phyloP scores from a whole-genome alignment of 495 filamentous ascomycete species.

The Baudoinia panamericana region DNA sequence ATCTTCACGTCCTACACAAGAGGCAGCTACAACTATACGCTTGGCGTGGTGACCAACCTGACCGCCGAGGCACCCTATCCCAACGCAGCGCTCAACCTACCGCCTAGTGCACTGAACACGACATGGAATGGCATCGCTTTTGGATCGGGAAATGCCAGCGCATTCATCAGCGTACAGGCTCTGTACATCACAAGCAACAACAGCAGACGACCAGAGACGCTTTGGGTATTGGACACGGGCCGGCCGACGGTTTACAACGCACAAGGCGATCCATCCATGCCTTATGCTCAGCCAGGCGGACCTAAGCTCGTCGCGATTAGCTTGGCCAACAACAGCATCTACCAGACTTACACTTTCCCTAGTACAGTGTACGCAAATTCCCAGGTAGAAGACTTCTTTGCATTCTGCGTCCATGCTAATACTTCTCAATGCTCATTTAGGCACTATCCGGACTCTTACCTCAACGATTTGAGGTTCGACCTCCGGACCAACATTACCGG shows the following conservation, averaged over 20 bases:
- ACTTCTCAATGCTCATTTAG: too few species aligned
- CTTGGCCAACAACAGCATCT: slow-evolving; percentile 28
- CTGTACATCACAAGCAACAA: slow-evolving; percentile 26
- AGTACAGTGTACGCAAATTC: too few species aligned
- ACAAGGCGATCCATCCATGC: slow-evolving; percentile 26
- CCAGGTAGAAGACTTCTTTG: too few species aligned
- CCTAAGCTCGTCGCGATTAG: slow-evolving; percentile 32
- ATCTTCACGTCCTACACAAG: slow-evolving; percentile 33
- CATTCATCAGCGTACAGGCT: slow-evolving; percentile 33
- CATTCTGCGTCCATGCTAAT: too few species aligned
- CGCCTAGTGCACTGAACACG: slow-evolving; percentile 24
- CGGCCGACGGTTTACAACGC: slow-evolving; percentile 31
- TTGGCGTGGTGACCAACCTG: slow-evolving; percentile 28
- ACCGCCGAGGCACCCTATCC: slow-evolving; percentile 31
- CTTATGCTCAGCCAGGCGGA: slow-evolving; percentile 31
- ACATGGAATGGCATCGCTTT: slow-evolving; percentile 25
- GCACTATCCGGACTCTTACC: slow-evolving; percentile 31
- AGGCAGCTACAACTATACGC: slow-evolving; percentile 26
- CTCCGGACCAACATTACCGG: slow-evolving; percentile 27
- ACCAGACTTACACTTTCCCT: slow-evolving; percentile 29
- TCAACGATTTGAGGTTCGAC: slow-evolving; percentile 35
- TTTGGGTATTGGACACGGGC: slow-evolving; percentile 34
- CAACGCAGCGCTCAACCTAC: slow-evolving; percentile 25
- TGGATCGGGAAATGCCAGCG: slow-evolving; percentile 25
- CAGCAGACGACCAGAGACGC: slow-evolving; percentile 23